Base-by-base conservation (phyloP, 2,329 filamentous ascomycete genomes). In the Aspergillus niger region DNA sequence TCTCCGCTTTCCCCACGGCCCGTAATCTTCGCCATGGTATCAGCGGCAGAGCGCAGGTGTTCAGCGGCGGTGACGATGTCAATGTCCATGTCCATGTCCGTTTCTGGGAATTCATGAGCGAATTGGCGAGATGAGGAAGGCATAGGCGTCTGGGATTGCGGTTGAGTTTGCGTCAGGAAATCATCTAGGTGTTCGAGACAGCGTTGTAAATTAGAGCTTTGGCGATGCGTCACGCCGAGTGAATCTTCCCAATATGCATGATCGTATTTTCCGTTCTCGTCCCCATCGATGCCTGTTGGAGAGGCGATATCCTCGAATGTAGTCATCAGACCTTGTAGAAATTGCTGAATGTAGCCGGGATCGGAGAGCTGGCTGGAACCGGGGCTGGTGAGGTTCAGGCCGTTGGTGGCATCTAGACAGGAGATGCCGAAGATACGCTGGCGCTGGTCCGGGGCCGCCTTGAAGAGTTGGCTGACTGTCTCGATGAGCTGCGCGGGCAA, bases 1-100 rank as follows among this genome's bases (percentile, higher is more conserved):
- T 98, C 94, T 2, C 92, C 91, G 43, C 85, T 86, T 69, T 92
- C 91, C 0, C 92, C 93, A 58, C 86, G 86, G 0, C 95, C 95
- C 1, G 92, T 98, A 69, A 98, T 96, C 59, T 88, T 86, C 2
- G 92, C 90, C n/a, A 97, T 81, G 64, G 87, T 89, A 55, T 89
- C 86, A 0, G 91, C 92, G 11, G 92, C 93, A 66, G 86, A 87
- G 47, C 95, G 88, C 58, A 99, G 81, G 72, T 93, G 87, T 76
- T 99, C 95, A 0, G 95, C 95, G 10, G 92, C 93, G 26, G 96
- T 83, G 6, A 97, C 94, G 51, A 97, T 89, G 72, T 98, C 94
- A 50, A 97, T 89, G 72, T 98, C 95, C 7, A 90, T 81, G 36
- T 76, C 75, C 7, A 90, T 81, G 36, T 76, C 75, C 22, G 61